Evolutionary conservation across 352 stramenopile species (phyloP), one percentile per base, ranked within the genome.

Genomic region (Saprolegnia parasitica): DNA sequence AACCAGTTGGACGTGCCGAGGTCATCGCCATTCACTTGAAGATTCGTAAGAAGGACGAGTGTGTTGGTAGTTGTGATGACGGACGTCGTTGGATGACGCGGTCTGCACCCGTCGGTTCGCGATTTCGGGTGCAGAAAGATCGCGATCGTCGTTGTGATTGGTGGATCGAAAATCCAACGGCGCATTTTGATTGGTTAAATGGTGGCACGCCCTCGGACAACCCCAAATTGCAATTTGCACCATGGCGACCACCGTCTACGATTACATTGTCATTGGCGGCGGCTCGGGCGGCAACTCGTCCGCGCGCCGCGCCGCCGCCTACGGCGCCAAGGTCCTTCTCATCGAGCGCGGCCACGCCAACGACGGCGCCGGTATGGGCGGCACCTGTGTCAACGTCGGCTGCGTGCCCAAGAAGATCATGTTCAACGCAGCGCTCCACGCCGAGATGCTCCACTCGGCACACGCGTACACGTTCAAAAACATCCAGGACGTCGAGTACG

Each of bases 391-490:
- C 55, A 99, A 99, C 78, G 97, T 98, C 35, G 96, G 97, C 68
- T 99, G 96, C 84, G 96, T 99, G 58, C 96, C 97, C 20, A 99
- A 99, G 82, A 99, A 99, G 80, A 82, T 99, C 60, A 99, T 99
- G 96, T 99, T 90, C 67, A 97, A 98, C 76, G 78, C 89, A 5
- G 84, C 90, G 39, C 72, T 77, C 20, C 81, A 97, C 75, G 84
- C 87, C 40, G 91, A 98, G 72, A 80, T 87, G 67, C 71, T 93
- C 49, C 55, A 78, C 45, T 80, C 81, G 56, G 80, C 80, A 52
- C 66, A 72, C 42, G 83, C 90, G 73, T 96, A 93, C 76, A 82
- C 79, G 62, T 92, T 91, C 75, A 74, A 72, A 29, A 81, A 81
- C 52, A 70, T 75, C 5, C 8, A 32, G 42, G 26, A 67, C 8